A percentile compares a stretch with the other conserved stretches of the same genome.
These are phyloP conservation scores for Ogataea nonfermentans DNA, from an alignment of 805 yeast species.

Conservation along the genomic window DNA sequence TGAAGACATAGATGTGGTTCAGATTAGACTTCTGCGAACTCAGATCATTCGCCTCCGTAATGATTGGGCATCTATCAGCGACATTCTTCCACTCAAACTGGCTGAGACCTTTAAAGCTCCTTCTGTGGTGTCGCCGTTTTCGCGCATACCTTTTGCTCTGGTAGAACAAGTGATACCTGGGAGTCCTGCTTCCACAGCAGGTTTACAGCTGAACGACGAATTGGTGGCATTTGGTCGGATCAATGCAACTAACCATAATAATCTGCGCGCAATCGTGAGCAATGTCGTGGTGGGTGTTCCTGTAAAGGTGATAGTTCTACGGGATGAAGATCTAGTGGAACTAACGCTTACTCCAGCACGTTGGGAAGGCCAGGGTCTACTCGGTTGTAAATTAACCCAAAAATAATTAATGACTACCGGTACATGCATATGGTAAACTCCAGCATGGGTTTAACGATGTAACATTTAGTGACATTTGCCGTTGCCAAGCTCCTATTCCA, in stretches of 20 bases:
- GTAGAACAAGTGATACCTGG: constrained; percentile 46
- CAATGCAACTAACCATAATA: constrained; percentile 49
- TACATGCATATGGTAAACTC: no score
- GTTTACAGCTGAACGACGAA: constrained; percentile 54
- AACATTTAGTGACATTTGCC: no score
- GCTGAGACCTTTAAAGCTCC: constrained; percentile 33
- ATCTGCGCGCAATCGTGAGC: constrained; percentile 43
- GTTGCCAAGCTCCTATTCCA: no score
- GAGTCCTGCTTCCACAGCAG: constrained; percentile 57
- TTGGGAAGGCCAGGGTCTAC: constrained; percentile 68
- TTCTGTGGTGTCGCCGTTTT: constrained; percentile 10
- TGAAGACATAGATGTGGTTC: constrained; percentile 75
- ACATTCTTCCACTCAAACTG: constrained; percentile 46
- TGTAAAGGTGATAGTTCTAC: constrained; percentile 20
- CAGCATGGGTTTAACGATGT: no score
- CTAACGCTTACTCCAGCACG: constrained; percentile 44
- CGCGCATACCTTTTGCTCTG: constrained; percentile 51
- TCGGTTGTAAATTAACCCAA: constrained; percentile 62
- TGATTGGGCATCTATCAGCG: constrained; percentile 55
- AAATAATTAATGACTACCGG: constrained; percentile 26
- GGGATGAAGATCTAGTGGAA: constrained; percentile 24
- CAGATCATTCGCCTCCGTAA: constrained; percentile 67
- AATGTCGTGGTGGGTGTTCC: constrained; percentile 16
- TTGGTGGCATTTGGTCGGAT: constrained; percentile 54
- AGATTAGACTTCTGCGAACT: constrained; percentile 58